Evolutionary conservation across 2,329 filamentous ascomycete species (phyloP).

Genomic region (Amesomyces nigricolor): DNA sequence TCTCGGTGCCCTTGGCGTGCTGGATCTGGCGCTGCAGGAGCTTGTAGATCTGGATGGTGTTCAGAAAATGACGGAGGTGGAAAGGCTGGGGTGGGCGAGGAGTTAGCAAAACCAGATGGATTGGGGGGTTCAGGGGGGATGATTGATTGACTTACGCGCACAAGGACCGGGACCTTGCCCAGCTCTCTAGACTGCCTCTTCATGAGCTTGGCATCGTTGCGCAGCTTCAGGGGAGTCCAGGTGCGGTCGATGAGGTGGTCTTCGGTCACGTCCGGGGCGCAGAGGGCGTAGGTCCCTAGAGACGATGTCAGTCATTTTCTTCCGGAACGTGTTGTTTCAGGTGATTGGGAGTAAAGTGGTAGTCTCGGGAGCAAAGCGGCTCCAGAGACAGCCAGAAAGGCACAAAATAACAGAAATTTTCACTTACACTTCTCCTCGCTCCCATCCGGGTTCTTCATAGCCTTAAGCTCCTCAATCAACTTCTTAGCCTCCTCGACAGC

Average conservation of each 20-base stretch:
- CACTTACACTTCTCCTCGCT: too few relatives aligned
- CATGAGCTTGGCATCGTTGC: slow-evolving; percentile 7
- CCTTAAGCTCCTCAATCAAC: background rate
- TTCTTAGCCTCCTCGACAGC: background rate
- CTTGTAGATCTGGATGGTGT: background rate
- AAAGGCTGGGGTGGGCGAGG: background rate
- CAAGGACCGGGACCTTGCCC: background rate
- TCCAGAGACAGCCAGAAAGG: too few relatives aligned
- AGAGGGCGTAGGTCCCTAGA: slow-evolving; percentile 2
- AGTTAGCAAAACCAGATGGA: background rate
- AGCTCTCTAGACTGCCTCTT: slow-evolving; percentile 3
- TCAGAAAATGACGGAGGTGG: background rate
- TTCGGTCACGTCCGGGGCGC: background rate
- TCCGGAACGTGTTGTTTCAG: too few relatives aligned
- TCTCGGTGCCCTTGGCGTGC: background rate
- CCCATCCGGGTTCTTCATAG: background rate
- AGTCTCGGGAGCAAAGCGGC: too few relatives aligned
- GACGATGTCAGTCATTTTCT: too few relatives aligned
- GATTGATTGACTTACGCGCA: slow-evolving; percentile 1
- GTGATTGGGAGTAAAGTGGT: too few relatives aligned
- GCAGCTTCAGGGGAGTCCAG: background rate
- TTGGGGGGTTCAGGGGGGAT: too few relatives aligned
- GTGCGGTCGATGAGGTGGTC: background rate
- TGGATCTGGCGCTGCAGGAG: slow-evolving; percentile 3
- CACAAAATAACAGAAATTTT: too few relatives aligned